A percentile compares a stretch with the other conserved stretches of the same genome.
Evolutionary conservation across 2,329 filamentous ascomycete species (phyloP).

Genomic region (Ophidiomyces ophidiicola): DNA sequence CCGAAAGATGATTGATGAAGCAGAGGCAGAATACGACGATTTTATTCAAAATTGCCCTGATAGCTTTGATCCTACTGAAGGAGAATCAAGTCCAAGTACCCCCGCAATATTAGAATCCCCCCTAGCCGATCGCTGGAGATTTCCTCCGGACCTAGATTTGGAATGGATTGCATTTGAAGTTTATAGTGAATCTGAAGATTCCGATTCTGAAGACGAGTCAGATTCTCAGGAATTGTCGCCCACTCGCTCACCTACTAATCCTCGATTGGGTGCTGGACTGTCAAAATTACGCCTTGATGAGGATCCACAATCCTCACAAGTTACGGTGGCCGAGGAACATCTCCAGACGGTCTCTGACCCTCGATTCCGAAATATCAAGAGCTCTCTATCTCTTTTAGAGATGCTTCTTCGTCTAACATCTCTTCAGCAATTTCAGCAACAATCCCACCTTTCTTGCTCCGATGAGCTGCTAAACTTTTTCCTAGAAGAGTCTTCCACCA

Average conservation of each 20-base stretch:
- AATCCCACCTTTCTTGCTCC: constrained; percentile 74
- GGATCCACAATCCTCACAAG: constrained; percentile 20
- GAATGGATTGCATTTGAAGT: constrained; percentile 91
- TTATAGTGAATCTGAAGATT: constrained; percentile 52
- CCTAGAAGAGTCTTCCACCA: constrained; percentile 55
- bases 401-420: constrained; percentile 76
- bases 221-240: constrained; percentile 19
- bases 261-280: constrained; percentile 11
- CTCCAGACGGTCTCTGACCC: constrained; percentile 33
- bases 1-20: constrained; percentile 44
- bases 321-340: constrained; percentile 9
- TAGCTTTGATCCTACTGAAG: constrained; percentile 29
- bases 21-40: constrained; percentile 28
- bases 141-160: constrained; percentile 66
- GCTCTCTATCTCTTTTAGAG: constrained; percentile 69
- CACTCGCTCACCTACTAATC: constrained; percentile 8
- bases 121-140: constrained; percentile 40
- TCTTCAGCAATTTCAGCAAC: constrained; percentile 83
- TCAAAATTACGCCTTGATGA: constrained; percentile 21
- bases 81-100: constrained; percentile 26
- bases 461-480: constrained; percentile 87
- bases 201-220: constrained; percentile 38
- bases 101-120: constrained; percentile 7
- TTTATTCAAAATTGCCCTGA: constrained; percentile 26
- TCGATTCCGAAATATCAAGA: constrained; percentile 45